Evolutionary conservation across 2,329 filamentous ascomycete species (phyloP).

Genomic region (Botrytis sinoallii): DNA sequence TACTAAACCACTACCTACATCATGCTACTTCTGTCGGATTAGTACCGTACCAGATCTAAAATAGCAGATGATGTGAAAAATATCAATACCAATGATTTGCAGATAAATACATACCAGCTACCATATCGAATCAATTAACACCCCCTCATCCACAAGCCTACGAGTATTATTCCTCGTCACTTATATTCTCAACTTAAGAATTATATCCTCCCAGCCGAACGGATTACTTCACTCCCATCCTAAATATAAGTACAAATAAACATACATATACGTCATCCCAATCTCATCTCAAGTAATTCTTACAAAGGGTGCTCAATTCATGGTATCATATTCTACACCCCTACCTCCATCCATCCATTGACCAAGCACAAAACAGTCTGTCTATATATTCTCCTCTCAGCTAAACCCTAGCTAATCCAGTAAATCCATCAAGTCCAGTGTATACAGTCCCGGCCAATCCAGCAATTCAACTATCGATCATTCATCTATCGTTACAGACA

Average conservation of each 20-base stretch:
- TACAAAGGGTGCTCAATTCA: neutral
- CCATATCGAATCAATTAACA: neutral
- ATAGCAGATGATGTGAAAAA: neutral
- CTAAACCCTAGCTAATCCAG: neutral
- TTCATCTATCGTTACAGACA: slow-evolving; percentile 18
- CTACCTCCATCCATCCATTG: neutral
- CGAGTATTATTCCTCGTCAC: no score
- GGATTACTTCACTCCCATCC: neutral
- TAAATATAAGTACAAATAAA: neutral
- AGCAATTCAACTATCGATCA: neutral
- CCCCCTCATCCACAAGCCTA: no score
- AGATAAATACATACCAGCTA: neutral
- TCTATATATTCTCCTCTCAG: neutral
- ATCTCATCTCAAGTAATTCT: neutral
- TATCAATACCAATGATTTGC: neutral
- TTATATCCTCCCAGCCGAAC: neutral
- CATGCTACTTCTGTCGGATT: neutral
- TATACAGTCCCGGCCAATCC: neutral
- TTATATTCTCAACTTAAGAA: neutral
- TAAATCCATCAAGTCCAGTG: neutral
- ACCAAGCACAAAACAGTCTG: neutral
- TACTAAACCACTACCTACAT: neutral
- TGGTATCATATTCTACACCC: neutral
- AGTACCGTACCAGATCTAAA: neutral
- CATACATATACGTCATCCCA: neutral